phyloP scores from a whole-genome alignment of 495 filamentous ascomycete species.

The Sabuloglossum arenarium region DNA sequence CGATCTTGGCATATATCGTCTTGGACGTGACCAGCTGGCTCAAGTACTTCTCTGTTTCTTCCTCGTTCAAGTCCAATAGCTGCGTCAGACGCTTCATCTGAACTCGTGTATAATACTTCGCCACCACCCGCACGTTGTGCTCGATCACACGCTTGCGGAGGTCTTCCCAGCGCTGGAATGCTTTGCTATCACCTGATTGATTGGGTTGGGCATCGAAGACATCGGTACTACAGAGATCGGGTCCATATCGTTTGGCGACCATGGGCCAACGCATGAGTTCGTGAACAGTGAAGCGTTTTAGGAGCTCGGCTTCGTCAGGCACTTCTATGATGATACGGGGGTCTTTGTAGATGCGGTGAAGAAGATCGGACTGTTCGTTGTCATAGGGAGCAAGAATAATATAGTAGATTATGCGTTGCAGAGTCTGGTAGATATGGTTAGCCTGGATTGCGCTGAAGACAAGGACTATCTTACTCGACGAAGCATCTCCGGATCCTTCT shows the following conservation, averaged over 20 bases:
- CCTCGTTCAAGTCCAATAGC: conserved; percentile 75
- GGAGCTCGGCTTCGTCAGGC: conserved; percentile 51
- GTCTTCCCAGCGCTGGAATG: conserved; percentile 64
- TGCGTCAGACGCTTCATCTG: conserved; percentile 71
- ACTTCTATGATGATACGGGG: conserved; percentile 29
- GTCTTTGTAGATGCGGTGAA: conserved; percentile 73
- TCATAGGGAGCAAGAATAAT: conserved; percentile 91
- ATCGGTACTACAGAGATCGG: conserved; percentile 75
- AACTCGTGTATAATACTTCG: conserved; percentile 97
- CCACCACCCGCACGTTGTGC: conserved; percentile 92
- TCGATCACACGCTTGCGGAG: conserved; percentile 95
- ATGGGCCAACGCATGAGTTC: conserved; percentile 98
- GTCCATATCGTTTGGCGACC: conserved; percentile 66
- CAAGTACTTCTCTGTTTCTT: conserved; percentile 96
- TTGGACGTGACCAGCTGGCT: conserved; percentile 86
- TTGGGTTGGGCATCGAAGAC: conserved; percentile 51
- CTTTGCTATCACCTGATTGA: conserved; percentile 49
- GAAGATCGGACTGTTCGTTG: conserved; percentile 94
- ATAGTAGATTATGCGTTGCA: conserved; percentile 91
- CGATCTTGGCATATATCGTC: conserved; percentile 95
- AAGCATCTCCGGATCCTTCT: conserved; percentile 69
- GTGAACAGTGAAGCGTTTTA: conserved; percentile 85
- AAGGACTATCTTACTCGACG: conserved; percentile 37
- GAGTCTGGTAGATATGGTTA: conserved; percentile 33
- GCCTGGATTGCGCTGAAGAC: background rate